Conservation (phyloP, 2,329 filamentous ascomycete genomes). For the Ploettnerulaceae sp. region DNA sequence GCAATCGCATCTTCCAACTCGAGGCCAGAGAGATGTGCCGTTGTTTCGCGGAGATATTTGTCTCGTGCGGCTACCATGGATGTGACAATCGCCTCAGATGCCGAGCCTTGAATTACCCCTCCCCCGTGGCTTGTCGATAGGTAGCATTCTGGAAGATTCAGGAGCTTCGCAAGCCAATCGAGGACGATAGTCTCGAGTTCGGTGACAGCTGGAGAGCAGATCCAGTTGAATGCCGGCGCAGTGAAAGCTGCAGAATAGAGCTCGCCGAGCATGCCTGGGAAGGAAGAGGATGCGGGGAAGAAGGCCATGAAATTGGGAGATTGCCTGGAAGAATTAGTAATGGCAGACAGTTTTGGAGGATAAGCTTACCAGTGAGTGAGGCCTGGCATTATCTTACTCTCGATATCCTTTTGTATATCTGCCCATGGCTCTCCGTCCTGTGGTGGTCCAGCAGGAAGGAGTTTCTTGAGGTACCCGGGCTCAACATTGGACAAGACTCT, state of each 20-base stretch:
- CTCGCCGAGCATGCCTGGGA: conserved; percentile 82
- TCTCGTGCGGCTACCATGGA: conserved; percentile 85
- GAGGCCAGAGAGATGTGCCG: conserved; percentile 44
- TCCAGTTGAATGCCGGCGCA: conserved; percentile 93
- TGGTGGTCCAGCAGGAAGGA: conserved; percentile 66
- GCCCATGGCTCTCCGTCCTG: conserved; percentile 67
- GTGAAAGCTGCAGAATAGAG: conserved; percentile 88
- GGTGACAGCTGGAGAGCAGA: conserved; percentile 86
- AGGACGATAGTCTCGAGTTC: conserved; percentile 90
- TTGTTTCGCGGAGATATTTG: conserved; percentile 61
- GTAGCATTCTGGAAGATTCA: conserved; percentile 69
- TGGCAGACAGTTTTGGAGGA: background rate
- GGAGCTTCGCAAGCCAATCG: conserved; percentile 80
- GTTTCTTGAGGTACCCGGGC: conserved; percentile 78
- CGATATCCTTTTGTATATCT: conserved; percentile 77
- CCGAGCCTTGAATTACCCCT: conserved; percentile 90
- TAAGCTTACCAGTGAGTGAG: conserved; percentile 72
- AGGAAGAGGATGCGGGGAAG: conserved; percentile 79
- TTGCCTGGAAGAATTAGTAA: conserved; percentile 47
- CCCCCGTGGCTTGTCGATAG: conserved; percentile 70
- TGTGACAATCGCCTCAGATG: conserved; percentile 81
- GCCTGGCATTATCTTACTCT: conserved; percentile 82
- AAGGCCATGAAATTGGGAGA: conserved; percentile 94
- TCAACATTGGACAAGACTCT: conserved; percentile 72
- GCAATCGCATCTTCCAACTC: conserved; percentile 68